These are phyloP conservation scores for Colletotrichum navitas DNA, from an alignment of 2,329 filamentous ascomycete genomes.

Conservation along the genomic window DNA sequence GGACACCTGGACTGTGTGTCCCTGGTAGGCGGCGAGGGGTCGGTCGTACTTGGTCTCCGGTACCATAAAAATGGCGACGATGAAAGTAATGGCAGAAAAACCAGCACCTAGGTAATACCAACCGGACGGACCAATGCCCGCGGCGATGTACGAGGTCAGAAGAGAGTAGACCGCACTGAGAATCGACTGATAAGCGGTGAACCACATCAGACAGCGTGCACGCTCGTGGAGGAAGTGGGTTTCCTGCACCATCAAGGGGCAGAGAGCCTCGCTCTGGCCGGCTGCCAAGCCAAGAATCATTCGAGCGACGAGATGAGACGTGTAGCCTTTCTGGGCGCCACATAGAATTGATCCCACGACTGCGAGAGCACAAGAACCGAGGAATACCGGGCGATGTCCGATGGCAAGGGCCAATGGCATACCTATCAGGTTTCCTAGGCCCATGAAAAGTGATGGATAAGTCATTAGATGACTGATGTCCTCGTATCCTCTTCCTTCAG, in stretches of 20 bases:
- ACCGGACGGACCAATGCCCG: constrained; percentile 54
- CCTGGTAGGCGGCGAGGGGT: constrained; percentile 53
- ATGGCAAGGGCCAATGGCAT: constrained; percentile 54
- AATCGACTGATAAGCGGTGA: constrained; percentile 56
- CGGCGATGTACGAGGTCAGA: constrained; percentile 57
- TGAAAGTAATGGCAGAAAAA: constrained; percentile 50
- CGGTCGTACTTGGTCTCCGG: constrained; percentile 59
- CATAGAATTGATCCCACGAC: constrained; percentile 49
- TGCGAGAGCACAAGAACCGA: constrained; percentile 48
- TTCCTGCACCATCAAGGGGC: constrained; percentile 56
- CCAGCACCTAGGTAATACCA: constrained; percentile 59
- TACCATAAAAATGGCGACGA: constrained; percentile 54
- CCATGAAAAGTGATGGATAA: constrained; percentile 45
- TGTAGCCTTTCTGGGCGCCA: constrained; percentile 47
- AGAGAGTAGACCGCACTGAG: constrained; percentile 54
- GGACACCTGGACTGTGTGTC: constrained; percentile 43
- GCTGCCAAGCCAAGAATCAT: constrained; percentile 55
- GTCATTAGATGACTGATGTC: constrained; percentile 33
- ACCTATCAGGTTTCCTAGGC: constrained; percentile 48
- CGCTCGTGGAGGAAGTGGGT: constrained; percentile 60
- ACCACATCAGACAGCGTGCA: constrained; percentile 55
- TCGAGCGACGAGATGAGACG: constrained; percentile 54
- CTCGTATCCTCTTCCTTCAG: constrained; percentile 26
- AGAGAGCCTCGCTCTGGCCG: constrained; percentile 57
- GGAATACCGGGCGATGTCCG: constrained; percentile 51